Percentiles rank a stretch among this genome's conserved stretches.
Evolutionary conservation across 163 green algal genomes (phyloP).

Genomic region (Volvox carteri): DNA sequence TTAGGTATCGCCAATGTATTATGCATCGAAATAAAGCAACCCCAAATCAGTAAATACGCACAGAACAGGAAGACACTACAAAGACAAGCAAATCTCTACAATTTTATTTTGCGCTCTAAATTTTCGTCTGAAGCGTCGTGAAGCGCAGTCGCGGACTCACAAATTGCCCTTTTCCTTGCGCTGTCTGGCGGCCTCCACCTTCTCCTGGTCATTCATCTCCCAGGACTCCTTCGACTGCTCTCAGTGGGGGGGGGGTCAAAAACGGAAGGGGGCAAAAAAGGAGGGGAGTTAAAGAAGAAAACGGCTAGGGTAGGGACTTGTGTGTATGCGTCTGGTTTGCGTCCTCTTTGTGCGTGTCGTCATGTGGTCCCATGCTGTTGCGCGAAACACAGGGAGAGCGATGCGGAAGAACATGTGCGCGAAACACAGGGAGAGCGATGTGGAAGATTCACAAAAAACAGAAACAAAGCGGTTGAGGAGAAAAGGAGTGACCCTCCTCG

Average conservation of each 20-base stretch:
- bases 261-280: not conserved
- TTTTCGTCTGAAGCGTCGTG: too few relatives aligned
- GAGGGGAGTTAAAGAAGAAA: not conserved
- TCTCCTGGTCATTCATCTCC: constrained; percentile 91
- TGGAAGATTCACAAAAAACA: not conserved
- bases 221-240: constrained; percentile 92
- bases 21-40: not conserved
- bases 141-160: constrained; percentile 20
- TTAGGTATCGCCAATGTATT: too few relatives aligned
- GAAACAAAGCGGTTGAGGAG: not conserved
- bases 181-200: constrained; percentile 67
- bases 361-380: too few relatives aligned
- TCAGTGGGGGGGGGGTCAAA: not conserved
- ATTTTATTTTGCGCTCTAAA: too few relatives aligned
- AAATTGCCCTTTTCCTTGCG: constrained; percentile 61
- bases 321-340: not conserved
- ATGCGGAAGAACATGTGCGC: not conserved
- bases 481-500: constrained; percentile 7
- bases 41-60: too few relatives aligned
- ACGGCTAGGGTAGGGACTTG: not conserved
- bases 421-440: not conserved
- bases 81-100: too few relatives aligned
- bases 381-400: not conserved
- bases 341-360: too few relatives aligned
- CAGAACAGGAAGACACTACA: too few relatives aligned